Evolutionary conservation across 495 filamentous ascomycete genomes (phyloP), one percentile per base, ranked within the genome.

Genomic region (Trichoderma reesei): DNA sequence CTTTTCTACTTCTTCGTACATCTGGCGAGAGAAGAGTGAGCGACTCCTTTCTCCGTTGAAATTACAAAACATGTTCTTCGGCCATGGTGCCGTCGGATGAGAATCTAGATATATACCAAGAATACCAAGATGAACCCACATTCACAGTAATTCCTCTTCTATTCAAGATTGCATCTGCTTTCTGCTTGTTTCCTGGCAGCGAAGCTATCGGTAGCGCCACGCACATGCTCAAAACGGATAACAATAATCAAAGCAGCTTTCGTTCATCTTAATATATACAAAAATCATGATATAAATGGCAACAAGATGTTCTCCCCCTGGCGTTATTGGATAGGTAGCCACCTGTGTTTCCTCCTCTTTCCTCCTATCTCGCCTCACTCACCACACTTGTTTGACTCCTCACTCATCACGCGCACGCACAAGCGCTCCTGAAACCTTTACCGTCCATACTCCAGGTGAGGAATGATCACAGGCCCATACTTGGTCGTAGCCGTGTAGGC

Each of bases 391-490:
- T 3, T 26, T 26, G 26, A 1, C 26, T 1, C 26, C 26, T 26
- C 26, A 26, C 26, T 26, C n/a, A n/a, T n/a, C n/a, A n/a, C n/a
- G n/a, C n/a, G n/a, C n/a, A n/a, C n/a, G n/a, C n/a, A n/a, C n/a
- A n/a, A n/a, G n/a, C n/a, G n/a, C n/a, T n/a, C n/a, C n/a, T n/a
- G n/a, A n/a, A n/a, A n/a, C n/a, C n/a, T 36, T 56, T 66, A 83
- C 67, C 81, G 72, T 62, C 95, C 94, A 79, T 87, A 90, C 74
- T 96, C 95, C 70, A 98, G 75, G 78, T 86, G 90, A 61, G 95
- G 95, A 71, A 98, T 86, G 77, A 98, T 90, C 16, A 98, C 95
- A 42, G 94, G 94, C 9, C 94, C 94, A 74, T 97, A 98, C 78
- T 98, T 98, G 60, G 91, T 91, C 41, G 96, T 91, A 66, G 76